Evolutionary conservation across 164 flowering plant species (phyloP).

Genomic region (Vitis rupestris): DNA sequence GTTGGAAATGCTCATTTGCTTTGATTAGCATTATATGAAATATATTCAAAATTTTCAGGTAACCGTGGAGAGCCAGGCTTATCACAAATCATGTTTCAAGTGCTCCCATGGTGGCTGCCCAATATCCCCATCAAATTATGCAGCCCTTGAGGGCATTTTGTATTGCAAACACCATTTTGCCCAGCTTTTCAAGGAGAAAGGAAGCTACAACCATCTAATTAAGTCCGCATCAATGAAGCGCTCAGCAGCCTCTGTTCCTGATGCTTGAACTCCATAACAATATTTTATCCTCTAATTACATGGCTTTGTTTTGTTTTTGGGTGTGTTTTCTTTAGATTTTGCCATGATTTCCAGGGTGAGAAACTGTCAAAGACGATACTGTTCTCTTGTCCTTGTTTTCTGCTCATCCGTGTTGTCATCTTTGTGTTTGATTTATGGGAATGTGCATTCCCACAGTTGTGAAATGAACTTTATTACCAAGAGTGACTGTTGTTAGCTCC

Average conservation of each 20-base stretch:
- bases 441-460: conserved; percentile 1
- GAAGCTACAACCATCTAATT: conserved; percentile 91
- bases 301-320: conserved; percentile 8
- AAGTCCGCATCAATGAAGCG: conserved; percentile 85
- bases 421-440: conserved; percentile 6
- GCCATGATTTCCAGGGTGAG: conserved; percentile 1
- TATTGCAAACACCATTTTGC: conserved; percentile 99
- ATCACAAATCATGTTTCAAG: conserved; percentile 96
- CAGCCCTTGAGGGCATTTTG: conserved; percentile 88
- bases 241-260: conserved; percentile 53
- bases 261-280: conserved; percentile 26
- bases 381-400: neutral
- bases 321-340: conserved; percentile 12
- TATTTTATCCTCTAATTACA: conserved; percentile 1
- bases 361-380: conserved; percentile 8
- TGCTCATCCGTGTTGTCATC: neutral
- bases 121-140: conserved; percentile 86
- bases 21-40: neutral
- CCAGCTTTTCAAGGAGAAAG: conserved; percentile 97
- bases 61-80: conserved; percentile 80
- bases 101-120: conserved; percentile 97
- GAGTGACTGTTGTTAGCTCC: neutral
- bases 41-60: conserved; percentile 46
- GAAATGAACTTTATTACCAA: conserved; percentile 1
- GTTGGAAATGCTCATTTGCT: neutral